phyloP scores from a whole-genome alignment of 176 grass and related monocot genomes.

The Avena atlantica region DNA sequence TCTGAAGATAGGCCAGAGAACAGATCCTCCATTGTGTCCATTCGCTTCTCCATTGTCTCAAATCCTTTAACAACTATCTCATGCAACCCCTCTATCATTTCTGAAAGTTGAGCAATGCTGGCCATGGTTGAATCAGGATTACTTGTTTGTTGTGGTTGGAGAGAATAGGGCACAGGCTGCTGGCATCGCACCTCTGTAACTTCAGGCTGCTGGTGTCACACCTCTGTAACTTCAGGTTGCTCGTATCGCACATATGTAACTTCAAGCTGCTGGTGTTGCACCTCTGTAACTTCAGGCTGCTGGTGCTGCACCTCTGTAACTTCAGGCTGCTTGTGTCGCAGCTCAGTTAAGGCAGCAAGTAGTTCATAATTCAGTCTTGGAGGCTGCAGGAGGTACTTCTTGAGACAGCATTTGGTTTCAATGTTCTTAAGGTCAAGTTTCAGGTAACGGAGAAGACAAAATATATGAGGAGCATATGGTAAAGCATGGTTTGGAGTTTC shows the following conservation, averaged over 20 bases:
- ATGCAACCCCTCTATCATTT: background rate
- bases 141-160: background rate
- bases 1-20: background rate
- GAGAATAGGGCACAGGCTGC: background rate
- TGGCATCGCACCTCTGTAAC: background rate
- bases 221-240: constrained; percentile 5
- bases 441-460: background rate
- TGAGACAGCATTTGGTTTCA: background rate
- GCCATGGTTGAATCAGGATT: background rate
- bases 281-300: background rate
- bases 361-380: background rate
- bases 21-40: constrained; percentile 5
- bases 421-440: background rate
- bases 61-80: background rate
- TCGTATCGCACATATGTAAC: background rate
- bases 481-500: background rate
- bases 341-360: background rate
- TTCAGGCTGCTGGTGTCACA: background rate
- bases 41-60: background rate
- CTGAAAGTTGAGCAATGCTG: constrained; percentile 8
- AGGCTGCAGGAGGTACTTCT: background rate
- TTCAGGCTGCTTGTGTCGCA: background rate
- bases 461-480: background rate
- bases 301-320: background rate
- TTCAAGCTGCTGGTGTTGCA: background rate